Evolutionary conservation across 139 green algal species (phyloP).

Genomic region (Chlamydomonas applanata): DNA sequence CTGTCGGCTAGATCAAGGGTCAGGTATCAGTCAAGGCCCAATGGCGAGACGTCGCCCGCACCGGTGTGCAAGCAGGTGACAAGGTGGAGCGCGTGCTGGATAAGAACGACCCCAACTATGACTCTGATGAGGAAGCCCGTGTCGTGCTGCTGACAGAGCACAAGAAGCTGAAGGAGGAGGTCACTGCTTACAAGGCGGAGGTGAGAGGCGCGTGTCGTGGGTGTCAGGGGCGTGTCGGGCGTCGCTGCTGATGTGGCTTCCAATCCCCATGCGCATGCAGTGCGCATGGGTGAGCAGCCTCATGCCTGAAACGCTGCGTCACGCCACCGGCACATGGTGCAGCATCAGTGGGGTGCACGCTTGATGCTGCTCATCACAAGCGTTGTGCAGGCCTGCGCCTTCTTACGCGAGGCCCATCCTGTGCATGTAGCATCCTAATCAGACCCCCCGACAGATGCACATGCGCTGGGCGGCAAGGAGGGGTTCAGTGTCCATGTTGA

Average conservation of each 20-base stretch:
- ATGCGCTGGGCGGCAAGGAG: no score
- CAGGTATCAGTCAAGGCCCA: not conserved
- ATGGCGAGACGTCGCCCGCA: not conserved
- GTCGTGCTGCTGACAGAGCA: constrained; percentile 37
- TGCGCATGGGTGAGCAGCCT: no score
- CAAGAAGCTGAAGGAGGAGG: constrained; percentile 45
- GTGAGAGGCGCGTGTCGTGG: constrained; percentile 29
- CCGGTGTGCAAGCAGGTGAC: not conserved
- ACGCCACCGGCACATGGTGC: no score
- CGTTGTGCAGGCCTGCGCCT: no score
- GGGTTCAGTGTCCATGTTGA: no score
- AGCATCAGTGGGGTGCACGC: no score
- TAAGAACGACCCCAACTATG: constrained; percentile 14
- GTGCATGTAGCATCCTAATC: no score
- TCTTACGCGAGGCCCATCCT: no score
- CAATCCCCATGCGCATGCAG: no score
- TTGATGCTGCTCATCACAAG: no score
- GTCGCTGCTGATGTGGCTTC: not conserved
- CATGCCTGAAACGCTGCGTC: no score
- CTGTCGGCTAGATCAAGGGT: not conserved
- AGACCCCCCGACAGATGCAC: no score
- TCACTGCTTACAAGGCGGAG: constrained; percentile 72
- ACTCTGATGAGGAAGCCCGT: constrained; percentile 66
- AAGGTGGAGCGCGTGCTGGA: not conserved
- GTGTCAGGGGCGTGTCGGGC: not conserved